Conservation (phyloP, 306 rosid genomes). For the Prunus davidiana region DNA sequence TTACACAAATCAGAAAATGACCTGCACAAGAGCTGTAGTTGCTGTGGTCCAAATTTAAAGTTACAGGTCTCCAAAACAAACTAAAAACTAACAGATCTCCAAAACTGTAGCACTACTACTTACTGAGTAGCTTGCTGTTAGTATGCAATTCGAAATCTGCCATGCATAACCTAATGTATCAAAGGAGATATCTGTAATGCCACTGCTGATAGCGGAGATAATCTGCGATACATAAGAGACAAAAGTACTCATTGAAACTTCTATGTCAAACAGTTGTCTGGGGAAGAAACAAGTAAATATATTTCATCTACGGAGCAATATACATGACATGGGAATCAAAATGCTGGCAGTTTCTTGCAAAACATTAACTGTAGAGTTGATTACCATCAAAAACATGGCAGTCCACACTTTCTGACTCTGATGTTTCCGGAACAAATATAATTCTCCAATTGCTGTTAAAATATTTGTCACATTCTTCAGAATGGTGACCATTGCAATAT, state of each 20-base stretch:
- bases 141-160: slow-evolving; percentile 73
- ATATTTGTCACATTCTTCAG: slow-evolving; percentile 89
- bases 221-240: slow-evolving; percentile 45
- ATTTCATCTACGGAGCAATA: background rate
- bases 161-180: slow-evolving; percentile 72
- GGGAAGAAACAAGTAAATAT: background rate
- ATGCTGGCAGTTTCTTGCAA: background rate
- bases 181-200: slow-evolving; percentile 78
- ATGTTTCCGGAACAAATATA: slow-evolving; percentile 65
- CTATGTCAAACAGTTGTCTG: background rate
- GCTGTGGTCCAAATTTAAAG: slow-evolving; percentile 1
- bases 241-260: background rate
- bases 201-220: slow-evolving; percentile 78
- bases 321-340: background rate
- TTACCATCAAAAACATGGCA: slow-evolving; percentile 85
- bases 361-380: background rate
- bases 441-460: slow-evolving; percentile 82
- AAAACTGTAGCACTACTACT: slow-evolving; percentile 13
- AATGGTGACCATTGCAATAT: slow-evolving; percentile 95
- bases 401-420: slow-evolving; percentile 85
- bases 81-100: background rate
- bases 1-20: background rate
- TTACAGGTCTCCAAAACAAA: slow-evolving; percentile 12
- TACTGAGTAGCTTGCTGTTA: slow-evolving; percentile 86
- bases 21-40: slow-evolving; percentile 9